Evolutionary conservation across 768 basidiomycete species (phyloP).

Genomic region (Amyloporia xantha): DNA sequence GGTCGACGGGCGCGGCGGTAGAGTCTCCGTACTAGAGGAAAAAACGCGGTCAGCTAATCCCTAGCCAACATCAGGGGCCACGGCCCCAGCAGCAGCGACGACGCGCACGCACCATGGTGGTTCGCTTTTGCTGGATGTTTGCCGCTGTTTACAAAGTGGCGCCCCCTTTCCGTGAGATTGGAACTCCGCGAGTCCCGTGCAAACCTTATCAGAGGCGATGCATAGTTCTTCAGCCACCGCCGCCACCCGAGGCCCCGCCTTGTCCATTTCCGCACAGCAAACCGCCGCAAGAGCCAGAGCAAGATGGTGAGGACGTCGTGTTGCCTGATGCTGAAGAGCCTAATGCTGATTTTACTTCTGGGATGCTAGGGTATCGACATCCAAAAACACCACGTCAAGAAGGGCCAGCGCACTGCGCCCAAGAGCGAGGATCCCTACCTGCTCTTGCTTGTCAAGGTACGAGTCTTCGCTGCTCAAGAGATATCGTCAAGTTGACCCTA

Average conservation of each 20-base stretch:
- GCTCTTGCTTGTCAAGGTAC: constrained; percentile 94
- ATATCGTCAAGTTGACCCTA: neutral
- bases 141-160: constrained; percentile 21
- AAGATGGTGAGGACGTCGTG: constrained; percentile 75
- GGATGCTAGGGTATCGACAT: constrained; percentile 84
- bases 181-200: constrained; percentile 17
- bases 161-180: constrained; percentile 11
- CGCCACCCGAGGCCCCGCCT: constrained; percentile 9
- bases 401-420: constrained; percentile 88
- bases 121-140: constrained; percentile 24
- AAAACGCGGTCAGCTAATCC: neutral
- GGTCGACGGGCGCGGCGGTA: constrained; percentile 56
- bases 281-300: constrained; percentile 46
- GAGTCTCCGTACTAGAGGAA: constrained; percentile 57
- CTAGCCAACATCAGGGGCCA: constrained; percentile 1
- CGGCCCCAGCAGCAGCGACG: constrained; percentile 13
- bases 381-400: constrained; percentile 96
- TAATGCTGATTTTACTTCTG: constrained; percentile 4
- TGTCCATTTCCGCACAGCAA: constrained; percentile 45
- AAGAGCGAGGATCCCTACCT: constrained; percentile 99
- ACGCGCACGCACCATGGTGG: constrained; percentile 59
- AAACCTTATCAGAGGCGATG: constrained; percentile 40
- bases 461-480: constrained; percentile 9
- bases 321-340: constrained; percentile 13
- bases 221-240: constrained; percentile 63